phyloP scores from a whole-genome alignment of 441 rosid species.

The Theobroma grandiflorum region DNA sequence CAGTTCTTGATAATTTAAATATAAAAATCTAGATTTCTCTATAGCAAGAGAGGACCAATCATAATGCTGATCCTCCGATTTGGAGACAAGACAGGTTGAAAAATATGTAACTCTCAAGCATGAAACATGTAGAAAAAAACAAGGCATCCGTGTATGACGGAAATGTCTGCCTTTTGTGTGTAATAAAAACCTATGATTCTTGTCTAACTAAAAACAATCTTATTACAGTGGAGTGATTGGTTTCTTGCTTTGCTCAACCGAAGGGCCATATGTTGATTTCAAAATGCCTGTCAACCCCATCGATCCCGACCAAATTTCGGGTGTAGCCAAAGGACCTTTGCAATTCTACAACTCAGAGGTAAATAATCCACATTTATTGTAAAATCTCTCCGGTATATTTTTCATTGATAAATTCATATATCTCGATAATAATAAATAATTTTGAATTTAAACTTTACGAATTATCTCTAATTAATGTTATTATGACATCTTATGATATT shows the following conservation, averaged over 20 bases:
- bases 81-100: too few species aligned
- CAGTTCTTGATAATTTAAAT: not conserved
- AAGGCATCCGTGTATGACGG: not conserved
- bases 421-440: too few species aligned
- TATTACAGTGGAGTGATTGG: constrained; percentile 79
- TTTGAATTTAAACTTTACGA: too few species aligned
- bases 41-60: not conserved
- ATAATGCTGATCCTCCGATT: too few species aligned
- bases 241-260: constrained; percentile 81
- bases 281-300: constrained; percentile 62
- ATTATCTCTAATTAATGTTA: too few species aligned
- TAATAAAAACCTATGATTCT: not conserved
- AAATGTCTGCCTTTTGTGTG: not conserved
- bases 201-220: not conserved
- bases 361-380: constrained; percentile 4
- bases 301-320: constrained; percentile 37
- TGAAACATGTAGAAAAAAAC: not conserved
- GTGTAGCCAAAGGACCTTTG: constrained; percentile 61
- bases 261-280: constrained; percentile 78
- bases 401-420: too few species aligned
- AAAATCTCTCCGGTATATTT: too few species aligned
- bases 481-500: too few species aligned
- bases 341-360: constrained; percentile 79
- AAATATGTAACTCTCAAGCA: not conserved
- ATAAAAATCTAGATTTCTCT: too few species aligned